Percentiles rank a stretch among this genome's conserved stretches.
These are phyloP conservation scores for Boletus semigastroideus DNA, from an alignment of 1,284 basidiomycete genomes.

Conservation along the genomic window DNA sequence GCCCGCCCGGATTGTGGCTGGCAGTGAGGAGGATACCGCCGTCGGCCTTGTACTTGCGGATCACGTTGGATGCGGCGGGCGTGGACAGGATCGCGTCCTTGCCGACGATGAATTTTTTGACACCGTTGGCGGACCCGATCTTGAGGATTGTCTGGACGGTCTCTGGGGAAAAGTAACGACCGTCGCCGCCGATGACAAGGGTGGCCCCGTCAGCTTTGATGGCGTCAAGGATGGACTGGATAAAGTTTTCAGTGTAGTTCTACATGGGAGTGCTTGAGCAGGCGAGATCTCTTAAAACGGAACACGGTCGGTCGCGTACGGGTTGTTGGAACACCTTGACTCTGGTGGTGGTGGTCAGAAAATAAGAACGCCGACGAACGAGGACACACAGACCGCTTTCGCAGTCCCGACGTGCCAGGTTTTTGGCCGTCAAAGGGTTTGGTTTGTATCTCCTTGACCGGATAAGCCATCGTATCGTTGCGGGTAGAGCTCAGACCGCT, in stretches of 20 bases:
- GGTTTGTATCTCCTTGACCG: conserved; percentile 63
- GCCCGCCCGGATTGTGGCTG: conserved; percentile 97
- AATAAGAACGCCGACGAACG: neutral
- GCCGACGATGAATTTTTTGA: conserved; percentile 87
- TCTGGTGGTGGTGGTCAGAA: conserved; percentile 40
- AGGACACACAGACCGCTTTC: conserved; percentile 69
- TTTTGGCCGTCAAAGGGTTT: conserved; percentile 89
- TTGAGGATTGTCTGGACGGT: conserved; percentile 89
- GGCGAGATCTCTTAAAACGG: conserved; percentile 1
- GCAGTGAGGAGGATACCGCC: conserved; percentile 99
- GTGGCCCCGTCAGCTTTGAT: conserved; percentile 84
- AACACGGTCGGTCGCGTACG: conserved; percentile 42
- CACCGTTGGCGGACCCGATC: conserved; percentile 90
- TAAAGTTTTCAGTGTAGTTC: conserved; percentile 99
- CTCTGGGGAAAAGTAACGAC: conserved; percentile 91
- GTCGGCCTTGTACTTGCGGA: conserved; percentile 93
- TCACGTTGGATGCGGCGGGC: conserved; percentile 94
- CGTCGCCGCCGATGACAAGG: conserved; percentile 95
- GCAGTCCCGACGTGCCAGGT: conserved; percentile 91
- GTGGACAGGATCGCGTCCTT: conserved; percentile 93
- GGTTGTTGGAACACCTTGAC: conserved; percentile 93
- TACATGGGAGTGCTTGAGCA: conserved; percentile 32
- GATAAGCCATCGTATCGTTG: conserved; percentile 44
- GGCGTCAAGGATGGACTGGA: conserved; percentile 93
- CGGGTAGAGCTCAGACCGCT: neutral